These are phyloP conservation scores for Jamesozyma spencerorum DNA, from an alignment of 805 yeast genomes.

Conservation along the genomic window DNA sequence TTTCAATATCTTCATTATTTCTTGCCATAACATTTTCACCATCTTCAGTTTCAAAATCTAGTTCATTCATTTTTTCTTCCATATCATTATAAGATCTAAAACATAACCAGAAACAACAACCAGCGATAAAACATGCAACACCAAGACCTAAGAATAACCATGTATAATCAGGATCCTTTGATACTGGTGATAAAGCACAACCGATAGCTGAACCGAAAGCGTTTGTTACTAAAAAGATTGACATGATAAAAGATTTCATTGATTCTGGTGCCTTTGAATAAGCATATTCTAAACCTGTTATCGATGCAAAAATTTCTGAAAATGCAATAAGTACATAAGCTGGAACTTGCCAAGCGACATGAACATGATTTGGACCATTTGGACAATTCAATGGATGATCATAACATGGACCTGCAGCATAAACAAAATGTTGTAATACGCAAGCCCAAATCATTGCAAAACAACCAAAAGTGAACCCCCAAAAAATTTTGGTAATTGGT, in stretches of 20 bases:
- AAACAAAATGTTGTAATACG: conserved; percentile 61
- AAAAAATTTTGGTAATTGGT: conserved; percentile 63
- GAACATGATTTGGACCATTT: conserved; percentile 33
- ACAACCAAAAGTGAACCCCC: conserved; percentile 59
- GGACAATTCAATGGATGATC: conserved; percentile 42
- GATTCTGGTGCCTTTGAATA: conserved; percentile 70
- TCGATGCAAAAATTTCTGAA: conserved; percentile 70
- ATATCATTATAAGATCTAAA: conserved; percentile 46
- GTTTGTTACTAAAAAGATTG: conserved; percentile 54
- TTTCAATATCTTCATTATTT: conserved; percentile 6
- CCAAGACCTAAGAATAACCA: conserved; percentile 64
- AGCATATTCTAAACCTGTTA: conserved; percentile 78
- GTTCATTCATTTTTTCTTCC: conserved; percentile 49
- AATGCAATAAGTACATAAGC: conserved; percentile 66
- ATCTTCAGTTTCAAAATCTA: conserved; percentile 32
- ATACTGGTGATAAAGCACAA: conserved; percentile 58
- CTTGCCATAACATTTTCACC: conserved; percentile 1
- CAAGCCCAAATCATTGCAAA: conserved; percentile 68
- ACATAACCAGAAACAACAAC: conserved; percentile 50
- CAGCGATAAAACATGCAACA: conserved; percentile 48
- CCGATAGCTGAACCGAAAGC: conserved; percentile 77
- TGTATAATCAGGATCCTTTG: conserved; percentile 58
- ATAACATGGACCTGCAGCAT: conserved; percentile 66
- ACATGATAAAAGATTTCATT: conserved; percentile 37
- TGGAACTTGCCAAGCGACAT: conserved; percentile 57